Evolutionary conservation across 345 rosid species (phyloP).

Genomic region (Brassica juncea): DNA sequence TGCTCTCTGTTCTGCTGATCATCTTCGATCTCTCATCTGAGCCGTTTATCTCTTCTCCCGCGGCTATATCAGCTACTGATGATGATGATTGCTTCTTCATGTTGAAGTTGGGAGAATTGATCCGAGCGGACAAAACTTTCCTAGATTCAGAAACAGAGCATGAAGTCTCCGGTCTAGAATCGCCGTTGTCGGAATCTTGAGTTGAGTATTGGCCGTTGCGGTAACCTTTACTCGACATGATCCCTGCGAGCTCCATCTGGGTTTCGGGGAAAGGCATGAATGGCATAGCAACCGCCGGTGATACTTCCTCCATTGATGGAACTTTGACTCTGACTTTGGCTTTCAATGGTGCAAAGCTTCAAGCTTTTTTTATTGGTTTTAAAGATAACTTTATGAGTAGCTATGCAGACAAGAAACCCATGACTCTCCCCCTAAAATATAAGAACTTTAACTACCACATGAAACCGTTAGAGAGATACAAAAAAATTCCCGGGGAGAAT

Average conservation of each 20-base stretch:
- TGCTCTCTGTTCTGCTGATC: constrained; percentile 46
- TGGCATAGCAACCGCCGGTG: constrained; percentile 50
- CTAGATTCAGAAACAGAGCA: constrained; percentile 45
- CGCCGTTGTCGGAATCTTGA: constrained; percentile 39
- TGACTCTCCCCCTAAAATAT: constrained; percentile 8
- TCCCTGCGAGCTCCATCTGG: constrained; percentile 48
- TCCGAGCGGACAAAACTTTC: constrained; percentile 31
- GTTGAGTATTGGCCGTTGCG: constrained; percentile 35
- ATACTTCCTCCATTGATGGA: constrained; percentile 54
- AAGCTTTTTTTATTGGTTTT: neutral
- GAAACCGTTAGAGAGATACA: neutral
- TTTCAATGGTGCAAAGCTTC: too few species aligned
- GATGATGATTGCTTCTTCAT: constrained; percentile 60
- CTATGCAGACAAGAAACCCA: constrained; percentile 30
- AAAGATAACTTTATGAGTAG: constrained; percentile 19
- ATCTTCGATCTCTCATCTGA: constrained; percentile 36
- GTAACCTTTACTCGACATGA: constrained; percentile 50
- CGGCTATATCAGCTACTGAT: constrained; percentile 37
- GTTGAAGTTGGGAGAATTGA: constrained; percentile 33
- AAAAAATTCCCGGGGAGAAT: constrained; percentile 20
- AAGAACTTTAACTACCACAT: neutral
- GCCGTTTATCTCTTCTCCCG: constrained; percentile 29
- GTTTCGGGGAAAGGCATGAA: constrained; percentile 40
- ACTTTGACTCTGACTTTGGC: neutral
- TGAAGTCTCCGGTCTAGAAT: constrained; percentile 34